Conservation (phyloP, 148 eudicot genomes). For the Arbutus unedo region DNA sequence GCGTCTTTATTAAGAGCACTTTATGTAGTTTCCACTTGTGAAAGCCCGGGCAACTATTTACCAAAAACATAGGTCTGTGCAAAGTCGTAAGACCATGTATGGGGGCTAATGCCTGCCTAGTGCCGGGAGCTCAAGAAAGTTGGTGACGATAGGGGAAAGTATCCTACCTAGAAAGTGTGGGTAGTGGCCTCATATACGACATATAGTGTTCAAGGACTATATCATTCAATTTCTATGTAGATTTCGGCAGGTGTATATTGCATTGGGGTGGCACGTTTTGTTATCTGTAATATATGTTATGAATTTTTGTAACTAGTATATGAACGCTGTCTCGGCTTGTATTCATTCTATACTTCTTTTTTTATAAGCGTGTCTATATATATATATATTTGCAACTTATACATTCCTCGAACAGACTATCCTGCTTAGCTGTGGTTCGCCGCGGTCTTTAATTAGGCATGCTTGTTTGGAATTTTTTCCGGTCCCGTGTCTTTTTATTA, state of each 20-base stretch:
- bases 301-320: background rate
- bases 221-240: background rate
- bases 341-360: too few species aligned
- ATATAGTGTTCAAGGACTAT: background rate
- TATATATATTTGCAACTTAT: background rate
- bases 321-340: background rate
- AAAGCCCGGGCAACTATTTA: too few species aligned
- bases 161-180: background rate
- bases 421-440: too few species aligned
- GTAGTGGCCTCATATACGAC: background rate
- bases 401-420: background rate
- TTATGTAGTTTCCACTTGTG: too few species aligned
- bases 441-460: too few species aligned
- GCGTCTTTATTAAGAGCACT: too few species aligned
- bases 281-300: background rate
- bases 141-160: background rate
- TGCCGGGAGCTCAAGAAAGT: too few species aligned
- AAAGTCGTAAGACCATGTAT: too few species aligned
- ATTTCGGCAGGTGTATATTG: constrained; percentile 3
- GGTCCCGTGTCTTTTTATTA: background rate
- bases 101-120: too few species aligned
- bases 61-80: too few species aligned
- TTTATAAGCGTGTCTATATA: background rate
- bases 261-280: background rate
- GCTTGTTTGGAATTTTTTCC: background rate